phyloP scores from a whole-genome alignment of 345 rosid species.

The Aquilaria yunnanensis region DNA sequence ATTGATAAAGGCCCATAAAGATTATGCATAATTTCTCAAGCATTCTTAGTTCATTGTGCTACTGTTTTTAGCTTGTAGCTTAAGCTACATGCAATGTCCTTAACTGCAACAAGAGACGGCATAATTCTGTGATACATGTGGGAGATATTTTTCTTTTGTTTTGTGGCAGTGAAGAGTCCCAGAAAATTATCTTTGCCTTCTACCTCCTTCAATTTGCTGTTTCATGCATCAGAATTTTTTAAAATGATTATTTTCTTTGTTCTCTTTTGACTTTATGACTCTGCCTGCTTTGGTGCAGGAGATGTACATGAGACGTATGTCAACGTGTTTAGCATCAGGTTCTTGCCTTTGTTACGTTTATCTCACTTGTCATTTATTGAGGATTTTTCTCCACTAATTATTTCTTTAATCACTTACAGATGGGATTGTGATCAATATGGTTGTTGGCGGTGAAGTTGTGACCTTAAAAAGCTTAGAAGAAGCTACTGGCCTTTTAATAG shows the following conservation, averaged over 20 bases:
- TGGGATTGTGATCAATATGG: slow-evolving; percentile 90
- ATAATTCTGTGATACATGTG: too few relatives aligned
- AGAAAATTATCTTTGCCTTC: too few relatives aligned
- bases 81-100: too few relatives aligned
- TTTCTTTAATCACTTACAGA: slow-evolving; percentile 34
- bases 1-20: too few relatives aligned
- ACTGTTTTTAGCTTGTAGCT: too few relatives aligned
- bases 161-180: too few relatives aligned
- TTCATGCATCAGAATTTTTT: neutral
- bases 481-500: slow-evolving; percentile 54
- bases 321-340: slow-evolving; percentile 90
- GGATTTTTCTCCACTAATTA: slow-evolving; percentile 8
- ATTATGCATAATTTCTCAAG: too few relatives aligned
- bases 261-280: neutral
- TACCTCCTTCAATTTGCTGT: neutral
- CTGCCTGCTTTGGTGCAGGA: slow-evolving; percentile 43
- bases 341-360: slow-evolving; percentile 8
- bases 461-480: slow-evolving; percentile 77
- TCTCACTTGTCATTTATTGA: neutral
- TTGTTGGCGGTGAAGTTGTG: slow-evolving; percentile 87
- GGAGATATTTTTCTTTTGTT: too few relatives aligned
- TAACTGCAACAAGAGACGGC: too few relatives aligned
- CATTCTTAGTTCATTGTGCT: too few relatives aligned
- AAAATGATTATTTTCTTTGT: neutral
- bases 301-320: slow-evolving; percentile 63